phyloP scores from a whole-genome alignment of 1,284 basidiomycete species.

The Ganoderma lingzhi region DNA sequence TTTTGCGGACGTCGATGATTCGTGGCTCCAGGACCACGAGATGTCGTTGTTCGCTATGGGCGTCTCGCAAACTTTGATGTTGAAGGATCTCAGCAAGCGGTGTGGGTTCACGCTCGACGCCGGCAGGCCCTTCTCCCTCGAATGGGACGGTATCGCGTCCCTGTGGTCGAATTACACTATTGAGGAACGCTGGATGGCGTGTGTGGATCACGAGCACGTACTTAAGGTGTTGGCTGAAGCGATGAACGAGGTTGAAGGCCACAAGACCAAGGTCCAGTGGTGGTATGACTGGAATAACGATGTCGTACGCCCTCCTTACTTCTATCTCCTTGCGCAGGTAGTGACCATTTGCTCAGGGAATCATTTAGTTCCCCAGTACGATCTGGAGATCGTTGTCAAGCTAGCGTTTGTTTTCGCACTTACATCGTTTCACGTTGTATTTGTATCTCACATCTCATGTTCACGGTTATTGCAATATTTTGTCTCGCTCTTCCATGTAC shows the following conservation, averaged over 20 bases:
- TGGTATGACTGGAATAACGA: constrained; percentile 1
- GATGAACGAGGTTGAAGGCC: neutral
- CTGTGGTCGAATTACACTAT: constrained; percentile 4
- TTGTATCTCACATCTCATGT: no score
- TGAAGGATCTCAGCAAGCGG: neutral
- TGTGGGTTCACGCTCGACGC: neutral
- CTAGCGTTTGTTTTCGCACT: neutral
- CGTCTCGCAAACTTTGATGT: neutral
- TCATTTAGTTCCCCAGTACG: neutral
- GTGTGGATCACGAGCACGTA: neutral
- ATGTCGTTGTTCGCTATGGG: neutral
- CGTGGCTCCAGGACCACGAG: neutral
- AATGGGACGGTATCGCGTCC: constrained; percentile 1
- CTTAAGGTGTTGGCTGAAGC: neutral
- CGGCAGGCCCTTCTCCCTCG: neutral
- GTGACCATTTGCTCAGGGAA: neutral
- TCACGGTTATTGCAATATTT: no score
- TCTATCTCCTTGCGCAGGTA: neutral
- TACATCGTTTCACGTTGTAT: neutral
- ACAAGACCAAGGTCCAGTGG: neutral
- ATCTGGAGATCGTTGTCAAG: no score
- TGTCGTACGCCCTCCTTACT: neutral
- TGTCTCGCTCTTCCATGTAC: no score
- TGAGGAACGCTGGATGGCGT: neutral
- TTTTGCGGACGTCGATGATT: neutral